Conservation (phyloP, 139 green algal species). For the Tetraselmis striata region DNA sequence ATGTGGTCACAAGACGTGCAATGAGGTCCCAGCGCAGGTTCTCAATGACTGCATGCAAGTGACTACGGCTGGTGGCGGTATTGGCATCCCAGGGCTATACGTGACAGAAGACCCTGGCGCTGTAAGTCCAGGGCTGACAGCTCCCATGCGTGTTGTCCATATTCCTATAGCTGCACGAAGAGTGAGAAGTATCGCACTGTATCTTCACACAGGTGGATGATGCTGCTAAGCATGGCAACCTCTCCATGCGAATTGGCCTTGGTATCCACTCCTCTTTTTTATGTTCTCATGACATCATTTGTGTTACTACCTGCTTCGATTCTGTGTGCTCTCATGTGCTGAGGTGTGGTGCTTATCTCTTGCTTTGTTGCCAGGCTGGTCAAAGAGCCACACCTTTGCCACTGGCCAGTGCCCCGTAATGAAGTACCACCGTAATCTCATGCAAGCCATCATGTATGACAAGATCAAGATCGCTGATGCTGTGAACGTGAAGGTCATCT, state of each 20-base stretch:
- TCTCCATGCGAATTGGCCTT: constrained; percentile 21
- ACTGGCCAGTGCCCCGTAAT: constrained; percentile 30
- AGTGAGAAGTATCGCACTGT: not conserved
- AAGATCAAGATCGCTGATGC: constrained; percentile 22
- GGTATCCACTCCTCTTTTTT: no score
- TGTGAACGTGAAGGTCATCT: constrained; percentile 27
- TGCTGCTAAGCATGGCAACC: constrained; percentile 18
- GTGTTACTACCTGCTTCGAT: no score
- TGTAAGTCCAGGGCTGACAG: not conserved
- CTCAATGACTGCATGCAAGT: constrained; percentile 29
- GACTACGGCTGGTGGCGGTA: constrained; percentile 11
- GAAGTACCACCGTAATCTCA: constrained; percentile 27
- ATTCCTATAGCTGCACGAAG: not conserved
- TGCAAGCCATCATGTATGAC: constrained; percentile 28
- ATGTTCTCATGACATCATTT: no score
- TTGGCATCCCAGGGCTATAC: constrained; percentile 27
- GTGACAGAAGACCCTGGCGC: constrained; percentile 25
- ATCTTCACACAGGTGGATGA: constrained; percentile 3
- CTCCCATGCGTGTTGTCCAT: not conserved
- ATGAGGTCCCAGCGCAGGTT: constrained; percentile 22
- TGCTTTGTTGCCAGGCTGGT: no score
- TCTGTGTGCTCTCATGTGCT: no score
- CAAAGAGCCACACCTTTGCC: constrained; percentile 14
- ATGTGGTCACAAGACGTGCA: constrained; percentile 16
- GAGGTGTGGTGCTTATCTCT: no score